phyloP scores from a whole-genome alignment of 495 filamentous ascomycete genomes.

The Aspergillus haitiensis region DNA sequence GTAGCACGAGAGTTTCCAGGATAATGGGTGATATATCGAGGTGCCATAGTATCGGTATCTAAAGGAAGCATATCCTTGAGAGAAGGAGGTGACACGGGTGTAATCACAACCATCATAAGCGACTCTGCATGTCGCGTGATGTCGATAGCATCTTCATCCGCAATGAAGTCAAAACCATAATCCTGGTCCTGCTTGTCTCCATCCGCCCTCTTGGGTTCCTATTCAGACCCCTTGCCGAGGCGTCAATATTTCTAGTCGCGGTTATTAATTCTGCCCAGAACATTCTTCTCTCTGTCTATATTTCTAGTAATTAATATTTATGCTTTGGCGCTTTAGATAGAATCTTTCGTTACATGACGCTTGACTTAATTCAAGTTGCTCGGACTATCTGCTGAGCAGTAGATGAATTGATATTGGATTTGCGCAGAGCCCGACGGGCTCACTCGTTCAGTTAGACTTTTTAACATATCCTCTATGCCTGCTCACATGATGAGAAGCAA shows the following conservation, averaged over 20 bases:
- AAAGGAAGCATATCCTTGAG: too few species aligned
- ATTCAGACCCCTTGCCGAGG: too few species aligned
- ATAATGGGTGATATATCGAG: conserved; percentile 22
- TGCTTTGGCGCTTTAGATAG: conserved; percentile 40
- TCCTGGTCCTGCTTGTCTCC: too few species aligned
- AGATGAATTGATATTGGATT: conserved; percentile 46
- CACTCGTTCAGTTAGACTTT: background rate
- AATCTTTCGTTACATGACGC: conserved; percentile 51
- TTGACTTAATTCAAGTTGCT: conserved; percentile 46
- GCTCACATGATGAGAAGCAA: too few species aligned
- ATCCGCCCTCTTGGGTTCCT: too few species aligned
- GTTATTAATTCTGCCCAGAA: background rate
- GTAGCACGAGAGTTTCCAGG: conserved; percentile 21
- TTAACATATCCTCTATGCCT: too few species aligned
- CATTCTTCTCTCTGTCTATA: conserved; percentile 18
- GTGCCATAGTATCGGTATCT: conserved; percentile 18
- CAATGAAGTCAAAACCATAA: too few species aligned
- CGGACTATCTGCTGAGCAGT: conserved; percentile 40
- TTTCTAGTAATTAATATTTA: conserved; percentile 9
- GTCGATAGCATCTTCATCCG: too few species aligned
- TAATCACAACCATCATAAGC: too few species aligned
- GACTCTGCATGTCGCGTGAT: too few species aligned
- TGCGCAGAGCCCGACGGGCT: conserved; percentile 4
- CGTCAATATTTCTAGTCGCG: too few species aligned
- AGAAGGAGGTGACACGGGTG: too few species aligned